Base-by-base conservation (phyloP, 1,284 basidiomycete species). In the Fistulinella cinereoalba region DNA sequence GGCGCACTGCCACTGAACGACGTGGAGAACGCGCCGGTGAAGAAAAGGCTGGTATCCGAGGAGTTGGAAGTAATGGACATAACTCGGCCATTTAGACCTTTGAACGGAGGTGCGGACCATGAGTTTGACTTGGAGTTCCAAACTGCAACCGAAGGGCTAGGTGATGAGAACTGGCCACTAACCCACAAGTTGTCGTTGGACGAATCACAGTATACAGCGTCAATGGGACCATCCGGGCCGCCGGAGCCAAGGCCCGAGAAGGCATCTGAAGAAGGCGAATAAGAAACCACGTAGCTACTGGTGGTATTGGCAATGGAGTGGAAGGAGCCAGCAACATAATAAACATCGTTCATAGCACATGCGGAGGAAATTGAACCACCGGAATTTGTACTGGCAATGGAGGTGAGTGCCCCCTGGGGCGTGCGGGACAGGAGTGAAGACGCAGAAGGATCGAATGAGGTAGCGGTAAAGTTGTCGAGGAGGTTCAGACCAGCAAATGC, bases 11-110 rank as follows among this genome's bases (percentile, higher is more conserved):
- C 83, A 43, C 71, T 66, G 66, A 87, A 91, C 2, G 80, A 71
- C 4, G 88, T 85, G 47, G 86, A 61, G 73, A 98, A 98, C 16
- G 85, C 85, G 37, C 96, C 96, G 2, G 88, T 79, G 60, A 98
- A 94, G 61, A 94, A 86, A 42, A 98, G 71, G 53, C 85, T 88
- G 18, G 76, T 74, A 43, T 78, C 76, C 43, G 91, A 84, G 28
- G 80, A 70, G 54, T 90, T 91, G 32, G 85, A 70, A 29, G 81
- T 77, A 60, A 98, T 97, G 39, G 87, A 84, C 23, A 76, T 69
- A 46, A 98, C 92, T 54, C 80, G 75, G 31, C 76, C 75, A 25
- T 75, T 73, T 42, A 99, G 74, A 19, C 94, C 93, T 38, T 79
- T 80, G 67, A 97, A 97, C 13, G 87, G 84, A 16, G 92, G 76